phyloP scores from a whole-genome alignment of 2,329 filamentous ascomycete species.

The Rhexocercosporidium sp. region DNA sequence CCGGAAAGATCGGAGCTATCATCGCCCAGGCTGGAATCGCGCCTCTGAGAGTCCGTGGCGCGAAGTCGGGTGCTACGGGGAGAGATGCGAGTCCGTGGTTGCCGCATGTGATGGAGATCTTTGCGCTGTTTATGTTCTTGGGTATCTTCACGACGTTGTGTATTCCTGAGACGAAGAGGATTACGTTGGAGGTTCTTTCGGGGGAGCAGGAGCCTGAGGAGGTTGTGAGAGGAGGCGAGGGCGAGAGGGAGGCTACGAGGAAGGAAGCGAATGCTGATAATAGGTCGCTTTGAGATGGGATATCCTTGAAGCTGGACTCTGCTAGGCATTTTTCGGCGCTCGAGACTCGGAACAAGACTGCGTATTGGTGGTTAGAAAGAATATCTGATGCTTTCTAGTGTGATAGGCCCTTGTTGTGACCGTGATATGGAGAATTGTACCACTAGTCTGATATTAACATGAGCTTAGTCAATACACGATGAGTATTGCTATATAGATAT shows the following conservation, averaged over 20 bases:
- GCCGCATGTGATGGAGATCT: conserved; percentile 77
- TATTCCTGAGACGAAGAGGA: conserved; percentile 77
- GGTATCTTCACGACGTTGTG: conserved; percentile 72
- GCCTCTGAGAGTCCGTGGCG: conserved; percentile 51
- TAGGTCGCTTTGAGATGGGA: neutral
- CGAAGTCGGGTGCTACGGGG: conserved; percentile 34
- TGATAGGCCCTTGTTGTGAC: no score
- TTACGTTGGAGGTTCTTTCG: conserved; percentile 64
- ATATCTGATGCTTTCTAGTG: no score
- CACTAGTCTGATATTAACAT: no score
- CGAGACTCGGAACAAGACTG: no score
- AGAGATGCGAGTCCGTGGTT: conserved; percentile 58
- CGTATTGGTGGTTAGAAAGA: no score
- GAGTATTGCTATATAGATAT: neutral
- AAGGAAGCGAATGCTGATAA: neutral
- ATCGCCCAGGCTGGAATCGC: conserved; percentile 56
- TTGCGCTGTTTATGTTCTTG: conserved; percentile 79
- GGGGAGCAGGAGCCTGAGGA: neutral
- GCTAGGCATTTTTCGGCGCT: no score
- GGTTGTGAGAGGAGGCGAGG: neutral
- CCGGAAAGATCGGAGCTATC: conserved; percentile 45
- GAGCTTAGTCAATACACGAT: no score
- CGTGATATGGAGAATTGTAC: no score
- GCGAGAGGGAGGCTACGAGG: neutral
- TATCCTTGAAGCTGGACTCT: no score